Evolutionary conservation across 345 rosid species (phyloP), one percentile per base, ranked within the genome.

Genomic region (Euphorbia lathyris): DNA sequence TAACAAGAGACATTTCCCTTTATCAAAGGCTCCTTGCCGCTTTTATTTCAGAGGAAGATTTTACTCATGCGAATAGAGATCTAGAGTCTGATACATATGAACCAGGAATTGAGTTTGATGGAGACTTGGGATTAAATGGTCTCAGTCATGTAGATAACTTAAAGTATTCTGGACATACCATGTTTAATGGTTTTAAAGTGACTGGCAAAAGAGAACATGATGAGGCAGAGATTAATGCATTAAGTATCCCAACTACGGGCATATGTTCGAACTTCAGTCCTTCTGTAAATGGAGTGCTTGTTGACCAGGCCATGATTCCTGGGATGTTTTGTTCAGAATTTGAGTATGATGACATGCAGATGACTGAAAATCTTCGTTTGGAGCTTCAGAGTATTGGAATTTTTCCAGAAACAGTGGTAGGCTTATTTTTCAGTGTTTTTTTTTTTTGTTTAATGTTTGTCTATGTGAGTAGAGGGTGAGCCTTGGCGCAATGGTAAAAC

Each of bases 381-480:
- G 99, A 95, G 79, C 74, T 90, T 73, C 86, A 87, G 64, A 92
- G 94, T 77, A 76, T 95, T 74, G 97, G 96, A 63, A 88, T 90
- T 76, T 88, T 84, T 81, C 84, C 87, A 75, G 96, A 90, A 63
- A 82, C 83, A 67, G 48, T 72, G 94, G 99, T 95, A 85, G n/a
- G 87, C 74, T 58, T 58, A 58, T 52, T 69, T 74, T 70, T 29
- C 60, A 27, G 42, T 13, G 27, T 22, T 27, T 65, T 64, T 68
- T 64, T 68, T 32, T 0, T 63, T 26, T 14, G 53, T 20, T 38
- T 56, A 7, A 32, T 67, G 9, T 56, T 25, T 66, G 57, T 57
- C 27, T 38, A 34, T 66, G n/a, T 42, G n/a, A n/a, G n/a, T n/a
- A n/a, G n/a, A n/a, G n/a, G n/a, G n/a, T n/a, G n/a, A n/a, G n/a